Base-by-base conservation (phyloP, 306 rosid species). In the Clitoria ternatea region DNA sequence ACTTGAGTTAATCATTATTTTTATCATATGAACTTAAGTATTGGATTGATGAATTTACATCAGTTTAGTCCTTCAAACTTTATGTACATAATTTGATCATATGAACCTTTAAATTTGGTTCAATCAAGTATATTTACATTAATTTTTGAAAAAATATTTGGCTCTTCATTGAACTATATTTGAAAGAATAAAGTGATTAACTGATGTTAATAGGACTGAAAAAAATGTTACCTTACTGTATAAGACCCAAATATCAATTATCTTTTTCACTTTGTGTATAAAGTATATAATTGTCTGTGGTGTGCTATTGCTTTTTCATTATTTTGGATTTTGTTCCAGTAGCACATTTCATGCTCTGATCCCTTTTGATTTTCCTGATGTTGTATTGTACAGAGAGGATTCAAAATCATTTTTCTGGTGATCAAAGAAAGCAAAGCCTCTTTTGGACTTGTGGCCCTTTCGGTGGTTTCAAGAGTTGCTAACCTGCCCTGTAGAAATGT, bases 391-490 rank as follows among this genome's bases (percentile, higher is more conserved):
- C 8, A 40, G 50, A 49, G 52, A 69, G 61, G 26, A 52, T 13
- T 36, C 29, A 49, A 76, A 29, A 11, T 32, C 47, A 48, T 19
- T 53, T 33, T 75, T 69, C n/a, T 42, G 76, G 70, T 22, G 64
- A 81, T 66, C 50, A 77, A 61, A 54, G 39, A 72, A 60, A 62
- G 66, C 32, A 52, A 60, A 42, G 77, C 76, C 27, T 68, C 82
- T 62, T 64, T 44, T 61, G 65, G 18, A 44, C 2, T 52, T 0
- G 35, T 32, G 39, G 56, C 36, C 23, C 66, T 66, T 57, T 27
- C 48, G n/a, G 48, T 75, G 68, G 60, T 70, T 66, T 66, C 75
- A 66, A 64, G 65, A 48, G 48, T 72, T 53, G 54, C 36, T 50
- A 12, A 74, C 30, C 73, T 79, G 70, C 37, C 66, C 63, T 20